A percentile compares a stretch with the other conserved stretches of the same genome.
Evolutionary conservation across 2,329 filamentous ascomycete genomes (phyloP).

Genomic region (Hysterium pulicare): DNA sequence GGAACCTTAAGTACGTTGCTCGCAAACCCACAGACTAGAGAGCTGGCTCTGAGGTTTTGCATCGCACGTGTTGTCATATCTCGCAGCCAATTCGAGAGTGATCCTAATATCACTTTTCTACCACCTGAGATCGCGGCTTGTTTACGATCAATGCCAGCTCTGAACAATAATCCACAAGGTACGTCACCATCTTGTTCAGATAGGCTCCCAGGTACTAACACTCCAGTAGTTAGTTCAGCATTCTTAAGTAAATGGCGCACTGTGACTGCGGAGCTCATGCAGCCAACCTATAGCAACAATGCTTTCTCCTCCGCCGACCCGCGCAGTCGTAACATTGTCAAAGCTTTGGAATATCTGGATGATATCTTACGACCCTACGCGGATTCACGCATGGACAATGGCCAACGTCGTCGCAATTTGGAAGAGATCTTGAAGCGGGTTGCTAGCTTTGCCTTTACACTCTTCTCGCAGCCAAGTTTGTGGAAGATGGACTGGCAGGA

Average conservation of each 20-base stretch:
- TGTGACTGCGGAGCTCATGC: constrained; percentile 27
- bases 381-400: constrained; percentile 24
- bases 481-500: constrained; percentile 35
- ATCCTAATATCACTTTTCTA: constrained; percentile 20
- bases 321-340: constrained; percentile 21
- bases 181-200: background rate
- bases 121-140: constrained; percentile 23
- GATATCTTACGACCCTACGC: constrained; percentile 25
- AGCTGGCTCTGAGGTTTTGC: constrained; percentile 26
- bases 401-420: constrained; percentile 27
- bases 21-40: constrained; percentile 22
- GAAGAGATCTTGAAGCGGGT: constrained; percentile 34
- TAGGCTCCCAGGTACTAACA: constrained; percentile 1
- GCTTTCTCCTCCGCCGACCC: constrained; percentile 23
- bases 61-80: constrained; percentile 31
- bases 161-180: constrained; percentile 15
- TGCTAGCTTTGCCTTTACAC: constrained; percentile 30
- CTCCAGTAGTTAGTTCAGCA: constrained; percentile 13
- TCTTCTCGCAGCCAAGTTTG: constrained; percentile 34
- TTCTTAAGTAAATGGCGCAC: constrained; percentile 29
- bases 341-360: constrained; percentile 19
- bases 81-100: constrained; percentile 15
- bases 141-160: constrained; percentile 15
- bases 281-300: constrained; percentile 21
- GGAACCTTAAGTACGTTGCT: constrained; percentile 25